Evolutionary conservation across 2,329 filamentous ascomycete genomes (phyloP).

Genomic region (Fusarium cyanostomum): DNA sequence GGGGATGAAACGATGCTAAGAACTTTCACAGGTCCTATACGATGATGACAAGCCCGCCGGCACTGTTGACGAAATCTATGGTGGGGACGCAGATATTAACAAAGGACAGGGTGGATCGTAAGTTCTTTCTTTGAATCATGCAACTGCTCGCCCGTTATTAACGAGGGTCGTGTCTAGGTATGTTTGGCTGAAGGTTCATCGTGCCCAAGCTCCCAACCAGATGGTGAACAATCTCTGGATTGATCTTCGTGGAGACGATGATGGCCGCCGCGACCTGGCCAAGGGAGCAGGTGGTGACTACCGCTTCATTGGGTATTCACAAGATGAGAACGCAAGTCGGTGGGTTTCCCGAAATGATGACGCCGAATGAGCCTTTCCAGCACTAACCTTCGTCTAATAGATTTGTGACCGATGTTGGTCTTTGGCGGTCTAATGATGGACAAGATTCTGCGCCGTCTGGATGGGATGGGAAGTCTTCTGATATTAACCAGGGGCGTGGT

Average conservation of each 20-base stretch:
- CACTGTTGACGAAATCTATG: not conserved
- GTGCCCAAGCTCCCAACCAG: not conserved
- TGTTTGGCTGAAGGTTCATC: constrained; percentile 1
- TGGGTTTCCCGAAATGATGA: not conserved
- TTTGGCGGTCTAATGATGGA: not conserved
- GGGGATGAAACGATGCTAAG: no score
- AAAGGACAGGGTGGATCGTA: not conserved
- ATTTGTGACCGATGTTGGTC: not conserved
- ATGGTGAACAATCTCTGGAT: not conserved
- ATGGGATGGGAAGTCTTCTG: not conserved
- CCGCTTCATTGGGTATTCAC: not conserved
- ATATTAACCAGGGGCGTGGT: constrained; percentile 5
- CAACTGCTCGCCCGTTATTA: not conserved
- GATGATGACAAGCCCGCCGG: not conserved
- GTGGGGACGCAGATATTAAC: not conserved
- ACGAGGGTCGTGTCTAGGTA: not conserved
- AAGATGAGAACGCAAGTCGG: not conserved
- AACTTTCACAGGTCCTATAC: not conserved
- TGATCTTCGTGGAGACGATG: not conserved
- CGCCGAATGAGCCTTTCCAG: not conserved
- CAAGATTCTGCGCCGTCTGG: not conserved
- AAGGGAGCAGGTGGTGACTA: constrained; percentile 3
- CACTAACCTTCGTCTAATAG: not conserved
- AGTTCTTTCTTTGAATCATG: not conserved
- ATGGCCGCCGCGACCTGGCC: not conserved